These are phyloP conservation scores for Collybiopsis confluens DNA, from an alignment of 768 basidiomycete species.

Conservation along the genomic window DNA sequence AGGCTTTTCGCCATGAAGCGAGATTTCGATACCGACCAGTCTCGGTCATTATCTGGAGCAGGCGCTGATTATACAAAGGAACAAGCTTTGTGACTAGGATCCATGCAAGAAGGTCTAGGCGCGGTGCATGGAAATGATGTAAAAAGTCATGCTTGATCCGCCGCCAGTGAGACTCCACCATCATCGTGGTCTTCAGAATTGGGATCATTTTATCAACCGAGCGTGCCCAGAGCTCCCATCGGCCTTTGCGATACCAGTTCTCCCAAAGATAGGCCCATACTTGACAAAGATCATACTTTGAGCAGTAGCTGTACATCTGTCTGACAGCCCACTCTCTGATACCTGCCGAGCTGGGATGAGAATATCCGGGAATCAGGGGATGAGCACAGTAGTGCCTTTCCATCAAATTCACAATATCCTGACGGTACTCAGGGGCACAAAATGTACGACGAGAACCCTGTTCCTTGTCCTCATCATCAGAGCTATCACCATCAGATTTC, in stretches of 20 bases:
- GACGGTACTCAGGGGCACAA: not conserved
- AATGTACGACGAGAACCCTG: too few species aligned
- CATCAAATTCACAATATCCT: slow-evolving; percentile 16
- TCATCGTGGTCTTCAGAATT: slow-evolving; percentile 24
- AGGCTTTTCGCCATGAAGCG: slow-evolving; percentile 20
- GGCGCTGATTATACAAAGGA: slow-evolving; percentile 20
- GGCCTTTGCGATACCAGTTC: slow-evolving; percentile 19
- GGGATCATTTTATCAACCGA: slow-evolving; percentile 15
- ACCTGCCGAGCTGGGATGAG: slow-evolving; percentile 14
- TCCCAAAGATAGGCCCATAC: slow-evolving; percentile 23
- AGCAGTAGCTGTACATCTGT: slow-evolving; percentile 20
- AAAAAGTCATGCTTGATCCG: slow-evolving; percentile 29
- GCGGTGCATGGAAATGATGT: slow-evolving; percentile 27
- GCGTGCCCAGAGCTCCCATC: slow-evolving; percentile 25
- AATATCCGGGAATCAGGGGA: slow-evolving; percentile 20
- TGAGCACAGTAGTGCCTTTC: slow-evolving; percentile 17
- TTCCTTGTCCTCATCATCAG: too few species aligned
- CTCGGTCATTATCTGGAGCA: not conserved
- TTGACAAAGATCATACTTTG: slow-evolving; percentile 14
- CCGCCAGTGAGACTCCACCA: slow-evolving; percentile 28
- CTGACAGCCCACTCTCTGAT: slow-evolving; percentile 21
- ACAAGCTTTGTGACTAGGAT: slow-evolving; percentile 25
- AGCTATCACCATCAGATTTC: too few species aligned
- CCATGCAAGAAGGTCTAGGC: slow-evolving; percentile 28
- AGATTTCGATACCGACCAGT: slow-evolving; percentile 21